Evolutionary conservation across 2,329 filamentous ascomycete genomes (phyloP), one percentile per base, ranked within the genome.

Genomic region (Xylariales sp.): DNA sequence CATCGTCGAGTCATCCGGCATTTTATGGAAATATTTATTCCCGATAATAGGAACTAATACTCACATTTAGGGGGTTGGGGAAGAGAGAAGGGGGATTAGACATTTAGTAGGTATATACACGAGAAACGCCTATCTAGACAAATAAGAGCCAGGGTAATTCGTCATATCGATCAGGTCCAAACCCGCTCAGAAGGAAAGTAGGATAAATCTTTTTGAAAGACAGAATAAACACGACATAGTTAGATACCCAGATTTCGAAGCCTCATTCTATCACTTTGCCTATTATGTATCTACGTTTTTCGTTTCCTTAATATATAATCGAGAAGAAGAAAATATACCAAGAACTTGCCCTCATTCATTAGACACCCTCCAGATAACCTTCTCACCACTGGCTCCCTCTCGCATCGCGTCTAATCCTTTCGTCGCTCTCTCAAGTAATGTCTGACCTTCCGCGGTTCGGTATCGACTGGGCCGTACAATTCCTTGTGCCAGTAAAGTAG

Each of bases 401-500:
- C 81, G 75, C 52, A 83, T 60, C 3, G 78, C 58, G 48, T 76
- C 69, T 36, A 83, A 71, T 3, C 80, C 80, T 8, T 77, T 81
- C 39, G 80, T 77, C 6, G 80, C 81, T 28, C 81, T 76, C 66
- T 82, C 81, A 1, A 82, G 67, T 32, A 79, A 64, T 0, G 76
- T 78, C 12, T 74, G 65, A 0, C 83, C 83, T 64, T 84, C 81
- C 2, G 85, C 76, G 1, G 84, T 63, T 4, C 79, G 78, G 43
- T 81, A 79, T 53, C 75, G 78, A 66, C 84, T 83, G 0, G 83
- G 83, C 60, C 75, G 69, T 34, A 85, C 74, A 2, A 80, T 50
- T 0, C 80, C 80, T 14, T 78, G 72, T 6, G 78, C 78, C 23
- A 85, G 69, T 69, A 89, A 71, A 0, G 80, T 72, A 1, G 85